Percentiles rank a stretch among this genome's conserved stretches.
Conservation (phyloP, 768 basidiomycete species). For the Fistulinella prunicolor region DNA sequence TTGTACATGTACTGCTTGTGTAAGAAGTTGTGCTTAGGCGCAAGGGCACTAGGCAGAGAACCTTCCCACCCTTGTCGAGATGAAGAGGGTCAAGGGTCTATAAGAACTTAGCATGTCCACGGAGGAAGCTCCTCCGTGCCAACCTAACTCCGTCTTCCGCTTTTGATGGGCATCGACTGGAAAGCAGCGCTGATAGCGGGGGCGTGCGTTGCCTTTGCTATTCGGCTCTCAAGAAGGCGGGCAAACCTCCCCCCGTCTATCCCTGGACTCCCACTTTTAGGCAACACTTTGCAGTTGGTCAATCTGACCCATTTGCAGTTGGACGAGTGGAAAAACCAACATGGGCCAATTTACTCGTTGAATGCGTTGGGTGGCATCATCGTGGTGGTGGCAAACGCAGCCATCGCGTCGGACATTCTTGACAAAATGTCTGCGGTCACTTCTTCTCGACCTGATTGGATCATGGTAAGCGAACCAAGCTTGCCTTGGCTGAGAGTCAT, state of each 20-base stretch:
- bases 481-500: background rate
- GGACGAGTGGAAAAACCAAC: constrained; percentile 9
- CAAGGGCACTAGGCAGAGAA: too few relatives aligned
- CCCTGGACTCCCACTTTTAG: constrained; percentile 5
- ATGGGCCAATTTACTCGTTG: constrained; percentile 10
- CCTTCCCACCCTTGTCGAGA: background rate
- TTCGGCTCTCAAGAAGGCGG: background rate
- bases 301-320: constrained; percentile 6
- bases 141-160: background rate
- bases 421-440: constrained; percentile 11
- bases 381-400: constrained; percentile 10
- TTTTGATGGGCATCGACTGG: background rate
- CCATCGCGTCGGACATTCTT: constrained; percentile 5
- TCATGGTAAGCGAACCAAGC: constrained; percentile 4
- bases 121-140: background rate
- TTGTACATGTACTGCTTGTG: too few relatives aligned
- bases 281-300: constrained; percentile 3
- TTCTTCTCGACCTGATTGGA: constrained; percentile 8
- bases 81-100: background rate
- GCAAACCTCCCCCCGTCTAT: constrained; percentile 6
- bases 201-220: background rate
- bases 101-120: background rate
- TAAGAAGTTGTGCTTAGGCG: too few relatives aligned
- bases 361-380: constrained; percentile 5
- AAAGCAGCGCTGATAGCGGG: constrained; percentile 2